These are phyloP conservation scores for Thielaviopsis musarum DNA, from an alignment of 2,329 filamentous ascomycete species.

Conservation along the genomic window DNA sequence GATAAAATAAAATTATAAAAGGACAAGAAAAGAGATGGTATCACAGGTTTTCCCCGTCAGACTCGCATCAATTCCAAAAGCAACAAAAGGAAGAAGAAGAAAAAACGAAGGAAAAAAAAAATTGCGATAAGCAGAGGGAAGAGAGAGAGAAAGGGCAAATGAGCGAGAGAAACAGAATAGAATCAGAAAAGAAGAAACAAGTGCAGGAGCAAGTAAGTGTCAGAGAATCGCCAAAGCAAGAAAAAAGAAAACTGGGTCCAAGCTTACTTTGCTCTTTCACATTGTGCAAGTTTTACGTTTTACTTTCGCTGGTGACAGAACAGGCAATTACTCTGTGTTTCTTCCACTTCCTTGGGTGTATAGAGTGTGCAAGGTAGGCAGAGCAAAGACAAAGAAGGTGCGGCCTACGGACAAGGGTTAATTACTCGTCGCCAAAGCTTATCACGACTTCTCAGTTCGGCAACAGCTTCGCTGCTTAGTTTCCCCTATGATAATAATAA, in stretches of 20 bases:
- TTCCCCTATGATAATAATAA: too few relatives aligned
- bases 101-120: conserved; percentile 3
- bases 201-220: conserved; percentile 1
- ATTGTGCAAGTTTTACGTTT: conserved; percentile 13
- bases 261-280: background rate
- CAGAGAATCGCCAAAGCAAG: conserved; percentile 1
- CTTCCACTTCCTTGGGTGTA: too few relatives aligned
- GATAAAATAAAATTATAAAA: conserved; percentile 4
- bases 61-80: background rate
- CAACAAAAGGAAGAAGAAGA: background rate
- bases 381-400: too few relatives aligned
- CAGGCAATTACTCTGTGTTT: too few relatives aligned
- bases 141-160: background rate
- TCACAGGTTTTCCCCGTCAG: background rate
- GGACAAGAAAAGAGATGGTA: conserved; percentile 1
- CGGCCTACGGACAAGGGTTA: too few relatives aligned
- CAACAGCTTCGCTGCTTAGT: too few relatives aligned
- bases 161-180: conserved; percentile 14
- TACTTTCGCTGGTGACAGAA: background rate
- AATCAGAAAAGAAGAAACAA: conserved; percentile 9
- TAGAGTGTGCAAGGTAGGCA: too few relatives aligned
- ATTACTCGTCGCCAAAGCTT: too few relatives aligned
- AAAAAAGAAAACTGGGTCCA: background rate
- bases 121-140: background rate
- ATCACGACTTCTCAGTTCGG: too few relatives aligned